Evolutionary conservation across 495 filamentous ascomycete genomes (phyloP).

Genomic region (Sphaerosporella brunnea): DNA sequence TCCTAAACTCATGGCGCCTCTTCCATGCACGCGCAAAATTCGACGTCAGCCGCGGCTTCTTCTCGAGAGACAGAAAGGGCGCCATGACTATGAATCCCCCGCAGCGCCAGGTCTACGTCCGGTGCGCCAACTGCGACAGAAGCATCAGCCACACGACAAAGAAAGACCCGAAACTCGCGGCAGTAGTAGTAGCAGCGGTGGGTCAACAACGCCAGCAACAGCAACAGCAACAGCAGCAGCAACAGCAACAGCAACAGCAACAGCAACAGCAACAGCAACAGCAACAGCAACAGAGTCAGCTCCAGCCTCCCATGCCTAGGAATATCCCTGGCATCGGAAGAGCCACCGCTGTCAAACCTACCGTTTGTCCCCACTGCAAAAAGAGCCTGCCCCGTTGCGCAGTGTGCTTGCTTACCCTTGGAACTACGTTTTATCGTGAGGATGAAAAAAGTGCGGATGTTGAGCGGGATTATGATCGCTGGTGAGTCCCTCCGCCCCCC

Average conservation of each 20-base stretch:
- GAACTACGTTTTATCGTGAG: constrained; percentile 31
- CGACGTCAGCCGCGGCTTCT: constrained; percentile 39
- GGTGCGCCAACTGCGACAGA: constrained; percentile 66
- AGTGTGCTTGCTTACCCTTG: constrained; percentile 71
- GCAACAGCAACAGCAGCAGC: no score
- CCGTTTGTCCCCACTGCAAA: constrained; percentile 68
- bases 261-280: no score
- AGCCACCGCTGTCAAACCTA: constrained; percentile 26
- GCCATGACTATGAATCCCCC: constrained; percentile 46
- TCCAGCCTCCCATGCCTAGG: no score
- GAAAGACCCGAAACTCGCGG: background rate
- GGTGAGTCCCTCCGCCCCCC: no score
- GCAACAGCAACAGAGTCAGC: no score
- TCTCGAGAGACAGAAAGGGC: constrained; percentile 40
- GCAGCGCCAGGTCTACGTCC: constrained; percentile 58
- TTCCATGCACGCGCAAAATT: constrained; percentile 47
- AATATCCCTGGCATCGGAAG: no score
- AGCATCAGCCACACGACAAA: background rate
- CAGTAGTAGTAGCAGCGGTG: background rate
- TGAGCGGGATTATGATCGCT: constrained; percentile 22
- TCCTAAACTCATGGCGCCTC: constrained; percentile 59
- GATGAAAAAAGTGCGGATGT: constrained; percentile 14
- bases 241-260: no score
- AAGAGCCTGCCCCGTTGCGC: constrained; percentile 77
- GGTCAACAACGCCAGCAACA: constrained; percentile 1